These are phyloP conservation scores for Suhomyces wounanorum DNA, from an alignment of 1,139 yeast genomes.

Conservation along the genomic window DNA sequence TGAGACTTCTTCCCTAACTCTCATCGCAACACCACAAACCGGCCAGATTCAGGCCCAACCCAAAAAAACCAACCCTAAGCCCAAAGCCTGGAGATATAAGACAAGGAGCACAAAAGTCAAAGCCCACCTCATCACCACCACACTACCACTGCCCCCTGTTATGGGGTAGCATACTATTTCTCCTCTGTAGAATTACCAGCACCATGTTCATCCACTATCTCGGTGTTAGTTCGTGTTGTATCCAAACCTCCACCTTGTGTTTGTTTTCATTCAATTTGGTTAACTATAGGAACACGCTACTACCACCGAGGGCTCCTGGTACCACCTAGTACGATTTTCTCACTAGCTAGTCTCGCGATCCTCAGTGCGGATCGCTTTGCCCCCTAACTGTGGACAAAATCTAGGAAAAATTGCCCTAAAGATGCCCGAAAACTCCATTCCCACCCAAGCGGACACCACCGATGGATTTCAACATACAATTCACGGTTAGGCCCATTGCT, in stretches of 20 bases:
- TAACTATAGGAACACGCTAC: neutral
- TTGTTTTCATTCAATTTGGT: neutral
- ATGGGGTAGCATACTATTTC: too few species aligned
- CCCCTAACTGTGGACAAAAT: too few species aligned
- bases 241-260: neutral
- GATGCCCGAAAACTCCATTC: too few species aligned
- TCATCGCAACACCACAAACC: neutral
- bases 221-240: neutral
- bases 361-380: neutral
- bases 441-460: neutral
- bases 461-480: neutral
- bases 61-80: neutral
- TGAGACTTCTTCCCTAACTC: neutral
- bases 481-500: neutral
- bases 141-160: too few species aligned
- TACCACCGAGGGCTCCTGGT: neutral
- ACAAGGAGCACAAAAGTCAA: too few species aligned
- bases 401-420: neutral
- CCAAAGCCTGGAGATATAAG: neutral
- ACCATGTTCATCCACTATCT: neutral
- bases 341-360: neutral
- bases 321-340: neutral
- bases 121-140: too few species aligned
- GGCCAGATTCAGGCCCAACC: neutral
- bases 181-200: too few species aligned